Evolutionary conservation across 805 yeast species (phyloP).

Genomic region (Candida tallmaniae): DNA sequence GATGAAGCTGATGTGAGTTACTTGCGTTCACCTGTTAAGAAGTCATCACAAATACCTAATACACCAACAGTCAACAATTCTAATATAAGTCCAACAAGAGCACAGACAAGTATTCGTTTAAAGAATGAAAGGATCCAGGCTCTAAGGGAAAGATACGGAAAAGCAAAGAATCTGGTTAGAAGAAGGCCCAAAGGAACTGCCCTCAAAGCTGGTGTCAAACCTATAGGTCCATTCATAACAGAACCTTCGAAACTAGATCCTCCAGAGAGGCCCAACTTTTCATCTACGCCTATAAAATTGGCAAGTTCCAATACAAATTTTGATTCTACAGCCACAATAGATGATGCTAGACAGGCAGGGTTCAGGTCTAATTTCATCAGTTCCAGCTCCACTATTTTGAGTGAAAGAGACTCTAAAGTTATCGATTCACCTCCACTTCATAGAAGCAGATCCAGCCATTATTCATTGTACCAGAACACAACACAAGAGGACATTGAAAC

Average conservation of each 20-base stretch:
- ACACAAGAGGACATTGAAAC: constrained; percentile 26
- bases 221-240: not conserved
- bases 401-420: too few species aligned
- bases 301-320: too few species aligned
- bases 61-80: constrained; percentile 18
- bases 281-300: too few species aligned
- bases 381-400: constrained; percentile 2
- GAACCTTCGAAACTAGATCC: constrained; percentile 6
- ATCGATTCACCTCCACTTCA: constrained; percentile 5
- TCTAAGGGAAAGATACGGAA: constrained; percentile 27
- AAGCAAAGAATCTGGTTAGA: constrained; percentile 11
- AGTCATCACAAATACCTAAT: constrained; percentile 11
- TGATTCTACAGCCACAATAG: too few species aligned
- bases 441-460: not conserved
- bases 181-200: constrained; percentile 1
- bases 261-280: constrained; percentile 11
- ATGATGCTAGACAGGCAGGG: too few species aligned
- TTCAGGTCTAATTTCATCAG: not conserved
- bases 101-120: constrained; percentile 35
- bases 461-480: constrained; percentile 3
- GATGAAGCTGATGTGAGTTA: constrained; percentile 16
- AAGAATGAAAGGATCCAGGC: constrained; percentile 31
- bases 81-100: constrained; percentile 30
- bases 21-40: constrained; percentile 33
- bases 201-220: not conserved